Conservation (phyloP, 768 basidiomycete species). For the Clitopilus passeckerianus region DNA sequence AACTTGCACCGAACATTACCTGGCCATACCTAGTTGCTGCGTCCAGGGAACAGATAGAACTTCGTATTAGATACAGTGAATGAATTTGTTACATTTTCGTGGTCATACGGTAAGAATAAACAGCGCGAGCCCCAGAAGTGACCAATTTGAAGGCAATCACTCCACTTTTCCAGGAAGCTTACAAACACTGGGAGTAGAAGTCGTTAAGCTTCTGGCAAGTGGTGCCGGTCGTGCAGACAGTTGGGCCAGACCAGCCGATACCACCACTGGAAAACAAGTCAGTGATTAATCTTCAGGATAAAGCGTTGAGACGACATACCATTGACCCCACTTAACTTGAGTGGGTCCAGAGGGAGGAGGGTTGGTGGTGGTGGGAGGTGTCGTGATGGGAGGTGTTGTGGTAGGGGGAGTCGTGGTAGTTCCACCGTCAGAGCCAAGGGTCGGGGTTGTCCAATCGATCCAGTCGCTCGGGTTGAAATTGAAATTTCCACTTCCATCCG, state of each 20-base stretch:
- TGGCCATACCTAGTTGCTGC: no score
- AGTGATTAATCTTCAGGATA: neutral
- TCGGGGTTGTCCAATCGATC: no score
- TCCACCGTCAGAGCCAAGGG: neutral
- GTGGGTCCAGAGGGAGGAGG: neutral
- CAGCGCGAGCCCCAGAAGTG: no score
- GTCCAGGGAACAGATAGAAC: no score
- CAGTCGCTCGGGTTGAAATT: no score
- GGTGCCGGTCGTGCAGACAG: constrained; percentile 6
- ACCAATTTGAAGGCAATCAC: no score
- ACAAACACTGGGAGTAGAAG: constrained; percentile 20
- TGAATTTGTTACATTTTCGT: no score
- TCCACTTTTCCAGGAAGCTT: constrained; percentile 3
- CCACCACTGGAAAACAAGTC: constrained; percentile 2
- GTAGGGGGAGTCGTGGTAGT: neutral
- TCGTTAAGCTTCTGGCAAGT: constrained; percentile 10
- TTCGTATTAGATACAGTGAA: no score
- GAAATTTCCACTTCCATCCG: no score
- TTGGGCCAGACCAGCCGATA: constrained; percentile 7
- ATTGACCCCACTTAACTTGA: neutral
- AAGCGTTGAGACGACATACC: neutral
- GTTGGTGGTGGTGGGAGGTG: neutral
- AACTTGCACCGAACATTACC: no score
- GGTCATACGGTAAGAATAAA: no score
- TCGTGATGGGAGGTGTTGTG: neutral